Percentiles rank a stretch among this genome's conserved stretches.
phyloP scores from a whole-genome alignment of 805 yeast species.

The Candida coleopterorum region DNA sequence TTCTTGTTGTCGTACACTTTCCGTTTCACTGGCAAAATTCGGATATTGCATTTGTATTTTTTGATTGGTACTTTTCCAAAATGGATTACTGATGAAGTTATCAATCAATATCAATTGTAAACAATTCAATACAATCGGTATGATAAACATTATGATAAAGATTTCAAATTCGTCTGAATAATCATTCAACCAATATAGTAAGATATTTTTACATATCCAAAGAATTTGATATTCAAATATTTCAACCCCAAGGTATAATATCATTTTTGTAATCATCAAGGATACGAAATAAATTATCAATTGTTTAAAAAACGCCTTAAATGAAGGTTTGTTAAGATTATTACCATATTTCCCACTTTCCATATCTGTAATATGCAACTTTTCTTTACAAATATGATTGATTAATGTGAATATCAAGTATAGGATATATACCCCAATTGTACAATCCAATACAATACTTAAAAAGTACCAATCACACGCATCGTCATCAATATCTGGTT shows the following conservation, averaged over 20 bases:
- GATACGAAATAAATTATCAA: constrained; percentile 63
- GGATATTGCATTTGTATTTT: constrained; percentile 13
- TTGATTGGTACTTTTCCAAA: constrained; percentile 30
- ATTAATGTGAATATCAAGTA: constrained; percentile 47
- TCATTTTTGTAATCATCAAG: constrained; percentile 58
- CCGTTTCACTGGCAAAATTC: constrained; percentile 10
- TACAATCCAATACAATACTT: constrained; percentile 84
- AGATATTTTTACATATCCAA: constrained; percentile 60
- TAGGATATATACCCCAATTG: constrained; percentile 85
- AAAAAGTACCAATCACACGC: constrained; percentile 96
- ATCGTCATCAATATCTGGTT: constrained; percentile 16
- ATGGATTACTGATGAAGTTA: constrained; percentile 61
- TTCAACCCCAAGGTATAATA: constrained; percentile 59
- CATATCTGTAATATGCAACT: constrained; percentile 34
- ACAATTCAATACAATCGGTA: constrained; percentile 69
- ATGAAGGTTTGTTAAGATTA: constrained; percentile 51
- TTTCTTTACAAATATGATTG: constrained; percentile 38
- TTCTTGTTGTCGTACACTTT: constrained; percentile 10
- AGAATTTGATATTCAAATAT: constrained; percentile 51
- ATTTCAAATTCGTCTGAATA: constrained; percentile 76
- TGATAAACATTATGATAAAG: constrained; percentile 78
- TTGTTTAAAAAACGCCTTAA: constrained; percentile 63
- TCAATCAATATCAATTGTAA: constrained; percentile 72
- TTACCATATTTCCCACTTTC: constrained; percentile 62
- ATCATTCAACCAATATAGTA: constrained; percentile 78